Evolutionary conservation across 495 filamentous ascomycete genomes (phyloP).

Genomic region (Pyronema domesticum): DNA sequence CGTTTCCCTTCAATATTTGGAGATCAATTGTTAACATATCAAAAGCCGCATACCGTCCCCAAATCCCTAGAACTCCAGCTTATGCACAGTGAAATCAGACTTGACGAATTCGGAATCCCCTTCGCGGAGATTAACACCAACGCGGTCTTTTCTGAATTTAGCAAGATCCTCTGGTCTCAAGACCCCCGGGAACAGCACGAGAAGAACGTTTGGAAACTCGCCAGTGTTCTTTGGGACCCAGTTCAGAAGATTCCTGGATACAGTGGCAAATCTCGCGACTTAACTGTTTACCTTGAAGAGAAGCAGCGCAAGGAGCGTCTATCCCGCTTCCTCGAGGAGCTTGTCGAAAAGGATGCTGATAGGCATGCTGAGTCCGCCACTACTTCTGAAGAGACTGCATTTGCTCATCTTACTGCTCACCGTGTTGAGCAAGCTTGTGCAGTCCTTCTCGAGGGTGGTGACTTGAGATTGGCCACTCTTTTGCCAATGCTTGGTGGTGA

Average conservation of each 20-base stretch:
- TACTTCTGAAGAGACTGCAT: constrained; percentile 61
- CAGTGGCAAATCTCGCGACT: constrained; percentile 30
- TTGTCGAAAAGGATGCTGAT: constrained; percentile 40
- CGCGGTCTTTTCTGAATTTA: constrained; percentile 13
- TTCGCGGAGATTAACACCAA: constrained; percentile 25
- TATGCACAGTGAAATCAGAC: constrained; percentile 24
- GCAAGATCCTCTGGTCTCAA: constrained; percentile 18
- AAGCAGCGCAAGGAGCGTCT: constrained; percentile 34
- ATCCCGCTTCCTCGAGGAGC: constrained; percentile 40
- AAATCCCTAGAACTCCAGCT: constrained; percentile 30
- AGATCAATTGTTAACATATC: constrained; percentile 5
- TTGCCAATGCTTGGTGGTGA: constrained; percentile 63
- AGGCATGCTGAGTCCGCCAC: constrained; percentile 33
- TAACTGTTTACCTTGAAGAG: constrained; percentile 17
- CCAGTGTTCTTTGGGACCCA: constrained; percentile 73
- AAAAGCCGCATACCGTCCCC: constrained; percentile 21
- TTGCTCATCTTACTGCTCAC: constrained; percentile 60
- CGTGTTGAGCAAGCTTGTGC: constrained; percentile 66
- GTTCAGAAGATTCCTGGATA: constrained; percentile 34
- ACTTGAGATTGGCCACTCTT: constrained; percentile 68
- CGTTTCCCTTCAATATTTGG: constrained; percentile 1
- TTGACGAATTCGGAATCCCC: constrained; percentile 31
- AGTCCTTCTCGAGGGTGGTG: constrained; percentile 47
- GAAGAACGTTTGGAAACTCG: constrained; percentile 52
- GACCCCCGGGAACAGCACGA: constrained; percentile 31